These are phyloP conservation scores for Thelonectria rubi DNA, from an alignment of 2,329 filamentous ascomycete species.

Conservation along the genomic window DNA sequence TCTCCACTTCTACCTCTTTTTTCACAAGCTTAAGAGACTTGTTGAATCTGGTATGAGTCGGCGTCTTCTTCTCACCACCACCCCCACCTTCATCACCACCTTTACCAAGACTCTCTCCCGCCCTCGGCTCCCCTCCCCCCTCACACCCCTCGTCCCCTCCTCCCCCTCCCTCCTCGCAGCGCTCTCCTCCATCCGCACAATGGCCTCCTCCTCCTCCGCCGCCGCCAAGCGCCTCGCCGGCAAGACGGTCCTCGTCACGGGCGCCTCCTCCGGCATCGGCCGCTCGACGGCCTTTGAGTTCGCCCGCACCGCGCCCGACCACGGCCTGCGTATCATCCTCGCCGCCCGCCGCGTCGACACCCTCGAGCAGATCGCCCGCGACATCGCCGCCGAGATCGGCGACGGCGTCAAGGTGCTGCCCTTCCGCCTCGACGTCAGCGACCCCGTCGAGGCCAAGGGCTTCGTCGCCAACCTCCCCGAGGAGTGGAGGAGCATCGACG, in stretches of 20 bases:
- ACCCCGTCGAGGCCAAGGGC: conserved; percentile 73
- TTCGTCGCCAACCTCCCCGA: conserved; percentile 80
- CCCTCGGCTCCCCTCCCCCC: conserved; percentile 4
- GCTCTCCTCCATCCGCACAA: conserved; percentile 45
- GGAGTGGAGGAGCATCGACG: conserved; percentile 85
- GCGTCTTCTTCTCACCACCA: conserved; percentile 30
- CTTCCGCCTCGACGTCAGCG: conserved; percentile 87
- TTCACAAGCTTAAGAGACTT: too few relatives aligned
- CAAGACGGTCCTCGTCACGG: conserved; percentile 93
- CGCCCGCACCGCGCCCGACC: conserved; percentile 80
- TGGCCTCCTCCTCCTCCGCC: conserved; percentile 66
- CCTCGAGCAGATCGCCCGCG: conserved; percentile 76
- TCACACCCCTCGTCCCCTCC: conserved; percentile 11
- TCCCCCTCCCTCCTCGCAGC: conserved; percentile 13
- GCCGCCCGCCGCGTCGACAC: conserved; percentile 87
- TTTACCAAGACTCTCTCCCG: conserved; percentile 13
- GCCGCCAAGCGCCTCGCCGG: conserved; percentile 85
- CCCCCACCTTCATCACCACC: conserved; percentile 26
- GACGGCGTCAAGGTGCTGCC: conserved; percentile 83
- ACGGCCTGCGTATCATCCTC: conserved; percentile 82
- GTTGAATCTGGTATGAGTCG: conserved; percentile 30
- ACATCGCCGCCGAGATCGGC: conserved; percentile 81
- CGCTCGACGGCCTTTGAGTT: conserved; percentile 88
- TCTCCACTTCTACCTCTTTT: not conserved
- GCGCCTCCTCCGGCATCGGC: conserved; percentile 93